These are phyloP conservation scores for Globisporangium paddicum DNA, from an alignment of 352 stramenopile genomes.

Conservation along the genomic window DNA sequence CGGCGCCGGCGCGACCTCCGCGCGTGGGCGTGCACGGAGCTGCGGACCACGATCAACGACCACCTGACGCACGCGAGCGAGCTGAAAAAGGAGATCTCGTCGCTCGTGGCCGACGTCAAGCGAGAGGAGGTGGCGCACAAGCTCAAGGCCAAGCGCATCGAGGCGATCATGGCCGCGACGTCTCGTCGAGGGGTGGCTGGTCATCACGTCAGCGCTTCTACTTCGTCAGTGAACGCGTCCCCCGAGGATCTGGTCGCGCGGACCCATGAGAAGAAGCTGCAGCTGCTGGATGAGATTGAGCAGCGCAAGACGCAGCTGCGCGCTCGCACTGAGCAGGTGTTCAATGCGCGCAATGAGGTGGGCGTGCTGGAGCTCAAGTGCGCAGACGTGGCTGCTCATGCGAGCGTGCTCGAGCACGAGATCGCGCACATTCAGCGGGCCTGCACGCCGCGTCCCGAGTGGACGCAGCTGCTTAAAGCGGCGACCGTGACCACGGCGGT, in stretches of 20 bases:
- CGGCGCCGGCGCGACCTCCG: constrained; percentile 44
- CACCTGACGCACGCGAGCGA: constrained; percentile 48
- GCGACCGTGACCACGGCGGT: constrained; percentile 52
- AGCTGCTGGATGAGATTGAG: constrained; percentile 23
- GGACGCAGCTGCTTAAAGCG: constrained; percentile 47
- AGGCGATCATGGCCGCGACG: constrained; percentile 13
- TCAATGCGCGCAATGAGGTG: constrained; percentile 45
- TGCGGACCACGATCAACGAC: constrained; percentile 48
- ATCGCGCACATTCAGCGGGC: constrained; percentile 41
- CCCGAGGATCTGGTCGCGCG: background rate
- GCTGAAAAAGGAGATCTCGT: constrained; percentile 53
- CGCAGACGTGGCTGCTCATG: constrained; percentile 16
- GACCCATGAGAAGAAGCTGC: constrained; percentile 4
- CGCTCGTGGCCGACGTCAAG: constrained; percentile 39
- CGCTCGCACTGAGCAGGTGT: constrained; percentile 51
- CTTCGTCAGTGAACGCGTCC: background rate
- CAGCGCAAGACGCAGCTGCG: constrained; percentile 28
- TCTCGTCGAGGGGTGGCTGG: background rate
- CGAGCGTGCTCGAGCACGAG: constrained; percentile 26
- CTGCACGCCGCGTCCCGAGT: constrained; percentile 63
- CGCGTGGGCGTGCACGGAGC: constrained; percentile 46
- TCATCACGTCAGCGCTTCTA: background rate
- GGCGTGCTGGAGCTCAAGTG: constrained; percentile 27
- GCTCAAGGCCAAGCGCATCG: constrained; percentile 44
- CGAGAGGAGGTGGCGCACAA: constrained; percentile 50